phyloP scores from a whole-genome alignment of 495 filamentous ascomycete species.

The Hyphodiscus hymeniophilus region DNA sequence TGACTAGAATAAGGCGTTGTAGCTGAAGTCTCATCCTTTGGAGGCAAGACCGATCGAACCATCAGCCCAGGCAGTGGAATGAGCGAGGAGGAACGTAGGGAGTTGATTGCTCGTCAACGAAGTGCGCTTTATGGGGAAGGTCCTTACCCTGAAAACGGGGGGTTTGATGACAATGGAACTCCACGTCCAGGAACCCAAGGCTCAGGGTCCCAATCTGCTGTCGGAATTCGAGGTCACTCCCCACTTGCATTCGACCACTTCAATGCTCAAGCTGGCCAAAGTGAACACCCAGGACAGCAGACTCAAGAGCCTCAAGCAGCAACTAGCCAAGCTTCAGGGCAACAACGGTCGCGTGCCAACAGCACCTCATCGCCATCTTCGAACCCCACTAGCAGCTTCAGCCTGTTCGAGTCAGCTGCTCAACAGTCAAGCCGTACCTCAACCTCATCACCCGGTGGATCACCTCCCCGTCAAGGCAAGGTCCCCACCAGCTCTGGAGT shows the following conservation, averaged over 20 bases:
- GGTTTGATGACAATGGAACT: slow-evolving; percentile 54
- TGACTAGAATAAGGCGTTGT: slow-evolving; percentile 52
- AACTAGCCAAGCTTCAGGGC: slow-evolving; percentile 28
- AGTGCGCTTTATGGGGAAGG: slow-evolving; percentile 82
- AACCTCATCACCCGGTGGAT: slow-evolving; percentile 83
- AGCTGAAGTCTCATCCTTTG: slow-evolving; percentile 69
- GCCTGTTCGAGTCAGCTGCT: slow-evolving; percentile 54
- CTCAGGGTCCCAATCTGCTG: slow-evolving; percentile 43
- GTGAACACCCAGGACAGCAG: slow-evolving; percentile 25
- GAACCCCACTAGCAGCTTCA: slow-evolving; percentile 55
- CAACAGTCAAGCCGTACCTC: slow-evolving; percentile 82
- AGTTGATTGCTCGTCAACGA: slow-evolving; percentile 92
- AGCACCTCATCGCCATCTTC: slow-evolving; percentile 79
- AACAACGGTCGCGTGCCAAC: slow-evolving; percentile 72
- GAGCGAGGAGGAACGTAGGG: slow-evolving; percentile 93
- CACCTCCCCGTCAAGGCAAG: slow-evolving; percentile 64
- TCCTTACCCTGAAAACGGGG: slow-evolving; percentile 50
- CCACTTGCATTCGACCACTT: slow-evolving; percentile 33
- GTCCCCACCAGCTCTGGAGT: slow-evolving; percentile 53
- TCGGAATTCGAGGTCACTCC: slow-evolving; percentile 49
- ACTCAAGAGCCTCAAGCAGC: slow-evolving; percentile 23
- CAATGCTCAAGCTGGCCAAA: slow-evolving; percentile 26
- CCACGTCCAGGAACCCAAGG: slow-evolving; percentile 48
- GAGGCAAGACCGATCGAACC: slow-evolving; percentile 78
- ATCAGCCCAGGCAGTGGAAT: slow-evolving; percentile 76